Evolutionary conservation across 495 filamentous ascomycete genomes (phyloP), one percentile per base, ranked within the genome.

Genomic region (Pseudevernia furfuracea): DNA sequence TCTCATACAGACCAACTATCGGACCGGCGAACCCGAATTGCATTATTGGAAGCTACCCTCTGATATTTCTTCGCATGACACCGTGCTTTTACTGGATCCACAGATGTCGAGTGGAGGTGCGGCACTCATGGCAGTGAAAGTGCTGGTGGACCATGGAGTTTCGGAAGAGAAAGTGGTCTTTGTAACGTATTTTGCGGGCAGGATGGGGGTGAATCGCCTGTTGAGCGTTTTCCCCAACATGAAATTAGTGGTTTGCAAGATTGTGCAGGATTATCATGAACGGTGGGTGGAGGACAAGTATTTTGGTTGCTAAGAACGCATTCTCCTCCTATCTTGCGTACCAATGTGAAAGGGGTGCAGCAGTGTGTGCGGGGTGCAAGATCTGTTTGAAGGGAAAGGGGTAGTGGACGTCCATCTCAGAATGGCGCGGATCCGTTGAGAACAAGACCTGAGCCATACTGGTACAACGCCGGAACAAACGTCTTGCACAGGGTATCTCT

Each of bases 41-140:
- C 95, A 97, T 72, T 97, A 89, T 68, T 77, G 89, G 25, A 89
- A 88, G 43, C 78, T 98, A 7, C 87, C 92, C 3, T 73, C 79
- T 23, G 80, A 88, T 62, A 87, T 96, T 64, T 77, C 80, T 60
- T 72, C 79, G 66, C 87, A 96, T 72, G 84, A 87, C 64, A 85
- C 85, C 58, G 91, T 98, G 19, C 80, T 98, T 59, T 78, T 98
- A 43, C 77, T 97, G 23, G 95, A 97, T 74, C 84, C 92, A 25
- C 94, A 98, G 72, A 96, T 98, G 87, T 88, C 88, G 21, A 90
- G 87, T 65, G 94, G 94, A 23, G 93, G 91, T 39, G 91, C 94
- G 46, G 95, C 92, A 9, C 78, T 98, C 57, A 98, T 98, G 94
- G 92, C 94, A 6, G 93, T 97, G 37, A 87, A 90, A 67, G 91